phyloP scores from a whole-genome alignment of 495 filamentous ascomycete genomes.

The Peziza echinospora region DNA sequence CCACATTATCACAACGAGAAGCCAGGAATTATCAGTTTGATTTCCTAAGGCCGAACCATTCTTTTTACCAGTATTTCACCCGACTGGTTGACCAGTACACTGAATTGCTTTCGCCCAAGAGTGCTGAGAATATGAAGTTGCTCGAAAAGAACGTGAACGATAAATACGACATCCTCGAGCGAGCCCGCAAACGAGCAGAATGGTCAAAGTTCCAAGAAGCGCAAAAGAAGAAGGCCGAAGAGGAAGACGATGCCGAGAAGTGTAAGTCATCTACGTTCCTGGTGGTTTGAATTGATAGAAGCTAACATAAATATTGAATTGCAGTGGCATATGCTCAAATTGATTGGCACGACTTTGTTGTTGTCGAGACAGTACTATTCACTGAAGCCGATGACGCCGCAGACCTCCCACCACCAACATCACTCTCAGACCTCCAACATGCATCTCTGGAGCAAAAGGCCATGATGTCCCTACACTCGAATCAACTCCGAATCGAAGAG shows the following conservation, averaged over 20 bases:
- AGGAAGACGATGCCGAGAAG: conserved; percentile 65
- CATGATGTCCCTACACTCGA: conserved; percentile 52
- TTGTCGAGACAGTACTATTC: conserved; percentile 91
- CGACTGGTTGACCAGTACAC: conserved; percentile 85
- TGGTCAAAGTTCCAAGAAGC: conserved; percentile 67
- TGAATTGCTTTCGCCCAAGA: conserved; percentile 49
- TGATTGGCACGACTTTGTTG: conserved; percentile 94
- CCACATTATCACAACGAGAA: conserved; percentile 65
- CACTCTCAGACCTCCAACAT: conserved; percentile 72
- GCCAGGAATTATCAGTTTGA: conserved; percentile 88
- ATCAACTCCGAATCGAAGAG: conserved; percentile 76
- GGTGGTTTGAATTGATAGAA: too few species aligned
- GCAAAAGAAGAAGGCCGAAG: conserved; percentile 75
- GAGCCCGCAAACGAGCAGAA: conserved; percentile 65
- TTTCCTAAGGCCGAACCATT: conserved; percentile 88
- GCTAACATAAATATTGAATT: neutral
- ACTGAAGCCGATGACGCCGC: conserved; percentile 70
- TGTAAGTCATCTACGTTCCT: too few species aligned
- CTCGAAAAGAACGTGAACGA: conserved; percentile 56
- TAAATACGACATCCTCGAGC: conserved; percentile 56
- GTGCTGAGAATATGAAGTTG: conserved; percentile 47
- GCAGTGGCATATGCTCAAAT: conserved; percentile 63
- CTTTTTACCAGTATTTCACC: conserved; percentile 83
- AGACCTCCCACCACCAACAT: conserved; percentile 71
- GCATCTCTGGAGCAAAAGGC: conserved; percentile 89